These are phyloP conservation scores for Prosopis cineraria DNA, from an alignment of 306 rosid genomes.

Conservation along the genomic window DNA sequence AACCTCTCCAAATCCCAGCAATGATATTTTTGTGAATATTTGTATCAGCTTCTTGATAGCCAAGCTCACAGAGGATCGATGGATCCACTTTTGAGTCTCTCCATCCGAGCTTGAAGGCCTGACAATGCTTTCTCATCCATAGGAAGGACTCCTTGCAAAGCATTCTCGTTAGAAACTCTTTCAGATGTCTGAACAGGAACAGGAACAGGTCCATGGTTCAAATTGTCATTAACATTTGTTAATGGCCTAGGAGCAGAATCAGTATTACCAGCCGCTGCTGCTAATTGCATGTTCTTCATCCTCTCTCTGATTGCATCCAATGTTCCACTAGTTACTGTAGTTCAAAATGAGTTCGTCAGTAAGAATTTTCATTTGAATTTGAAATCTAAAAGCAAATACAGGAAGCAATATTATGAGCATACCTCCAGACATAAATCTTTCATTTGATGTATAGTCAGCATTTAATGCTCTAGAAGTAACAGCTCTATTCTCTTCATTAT, in stretches of 20 bases:
- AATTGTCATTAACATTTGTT: constrained; percentile 58
- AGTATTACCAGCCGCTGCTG: constrained; percentile 71
- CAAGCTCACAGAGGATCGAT: constrained; percentile 60
- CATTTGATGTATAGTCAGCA: constrained; percentile 69
- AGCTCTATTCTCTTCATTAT: constrained; percentile 73
- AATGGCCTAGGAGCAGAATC: constrained; percentile 68
- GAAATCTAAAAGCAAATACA: constrained; percentile 6
- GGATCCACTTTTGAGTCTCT: constrained; percentile 93
- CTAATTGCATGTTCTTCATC: constrained; percentile 95
- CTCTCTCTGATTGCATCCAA: constrained; percentile 94
- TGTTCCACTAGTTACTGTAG: constrained; percentile 87
- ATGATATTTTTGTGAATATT: neutral
- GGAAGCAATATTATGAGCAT: constrained; percentile 3
- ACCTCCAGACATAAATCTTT: constrained; percentile 89
- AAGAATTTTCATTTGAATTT: constrained; percentile 7
- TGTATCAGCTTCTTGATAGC: neutral
- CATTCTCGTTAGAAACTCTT: constrained; percentile 50
- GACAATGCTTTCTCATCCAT: constrained; percentile 95
- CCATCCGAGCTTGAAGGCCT: constrained; percentile 99
- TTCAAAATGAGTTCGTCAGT: constrained; percentile 26
- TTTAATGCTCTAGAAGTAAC: constrained; percentile 61
- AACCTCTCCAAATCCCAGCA: constrained; percentile 16
- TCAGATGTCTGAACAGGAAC: constrained; percentile 62
- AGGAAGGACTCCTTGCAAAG: constrained; percentile 78
- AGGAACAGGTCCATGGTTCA: constrained; percentile 55